Percentiles rank a stretch among this genome's conserved stretches.
phyloP scores from a whole-genome alignment of 75 land plant genomes.

The Pseudotsuga menziesii region DNA sequence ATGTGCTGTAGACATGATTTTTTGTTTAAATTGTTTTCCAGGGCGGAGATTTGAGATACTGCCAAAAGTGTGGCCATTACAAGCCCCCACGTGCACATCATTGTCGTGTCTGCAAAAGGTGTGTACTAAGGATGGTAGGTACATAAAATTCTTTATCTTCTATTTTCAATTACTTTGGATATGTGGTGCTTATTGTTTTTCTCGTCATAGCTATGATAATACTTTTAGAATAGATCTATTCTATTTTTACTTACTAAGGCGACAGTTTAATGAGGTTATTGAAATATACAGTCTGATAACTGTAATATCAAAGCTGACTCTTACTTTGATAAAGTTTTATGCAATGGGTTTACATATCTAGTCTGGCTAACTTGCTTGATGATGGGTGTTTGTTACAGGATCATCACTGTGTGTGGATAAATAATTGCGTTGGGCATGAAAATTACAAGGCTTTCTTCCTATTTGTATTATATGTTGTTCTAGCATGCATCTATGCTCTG shows the following conservation, averaged over 20 bases:
- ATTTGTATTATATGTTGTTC: conserved; percentile 75
- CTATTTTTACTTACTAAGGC: not conserved
- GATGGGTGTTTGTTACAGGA: conserved; percentile 45
- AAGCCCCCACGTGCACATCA: conserved; percentile 99
- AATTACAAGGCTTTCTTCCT: conserved; percentile 96
- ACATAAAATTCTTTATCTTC: conserved; percentile 9
- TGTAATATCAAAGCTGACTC: not conserved
- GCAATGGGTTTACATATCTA: not conserved
- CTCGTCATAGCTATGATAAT: not conserved
- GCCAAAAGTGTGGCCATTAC: conserved; percentile 90
- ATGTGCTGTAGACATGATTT: not conserved
- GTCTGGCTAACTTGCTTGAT: not conserved
- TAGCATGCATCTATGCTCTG: conserved; percentile 78
- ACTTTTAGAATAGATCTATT: not conserved
- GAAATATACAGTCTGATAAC: not conserved
- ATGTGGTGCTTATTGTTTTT: conserved; percentile 3
- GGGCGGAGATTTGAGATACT: conserved; percentile 94
- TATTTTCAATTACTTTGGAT: conserved; percentile 7
- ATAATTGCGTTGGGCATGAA: conserved; percentile 96
- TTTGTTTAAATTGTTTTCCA: conserved; percentile 30
- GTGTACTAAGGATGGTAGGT: conserved; percentile 92
- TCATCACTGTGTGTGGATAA: conserved; percentile 98
- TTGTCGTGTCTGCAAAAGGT: conserved; percentile 95
- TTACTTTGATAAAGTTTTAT: not conserved
- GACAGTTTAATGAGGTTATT: not conserved